A percentile compares a stretch with the other conserved stretches of the same genome.
Conservation (phyloP, 2,329 filamentous ascomycete genomes). For the Mycosphaerella sp. region DNA sequence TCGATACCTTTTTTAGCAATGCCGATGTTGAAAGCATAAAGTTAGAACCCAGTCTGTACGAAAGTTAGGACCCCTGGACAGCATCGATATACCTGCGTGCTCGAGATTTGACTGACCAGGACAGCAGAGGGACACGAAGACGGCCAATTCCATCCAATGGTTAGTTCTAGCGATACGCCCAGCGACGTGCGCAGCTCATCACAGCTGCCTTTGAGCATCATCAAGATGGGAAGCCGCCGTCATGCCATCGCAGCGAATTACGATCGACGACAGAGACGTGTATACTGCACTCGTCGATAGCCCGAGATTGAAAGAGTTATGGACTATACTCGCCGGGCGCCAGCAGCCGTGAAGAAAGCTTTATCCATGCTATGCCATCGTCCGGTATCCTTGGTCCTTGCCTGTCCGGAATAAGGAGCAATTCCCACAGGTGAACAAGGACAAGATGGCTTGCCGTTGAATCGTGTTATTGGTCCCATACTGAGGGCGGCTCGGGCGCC, state of each 20-base stretch:
- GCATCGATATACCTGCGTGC: constrained; percentile 5
- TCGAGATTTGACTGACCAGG: constrained; percentile 14
- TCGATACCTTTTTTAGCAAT: neutral
- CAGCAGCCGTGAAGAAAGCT: neutral
- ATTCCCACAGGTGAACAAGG: neutral
- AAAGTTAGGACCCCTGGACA: constrained; percentile 2
- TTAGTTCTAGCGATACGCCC: too few relatives aligned
- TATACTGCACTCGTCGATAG: too few relatives aligned
- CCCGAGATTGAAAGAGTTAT: neutral
- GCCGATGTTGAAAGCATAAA: neutral
- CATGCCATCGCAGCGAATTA: neutral
- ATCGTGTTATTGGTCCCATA: too few relatives aligned
- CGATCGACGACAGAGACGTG: neutral
- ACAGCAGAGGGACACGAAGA: constrained; percentile 5
- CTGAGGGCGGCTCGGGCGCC: neutral
- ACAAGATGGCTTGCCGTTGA: too few relatives aligned
- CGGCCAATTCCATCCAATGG: neutral
- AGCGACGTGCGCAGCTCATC: too few relatives aligned
- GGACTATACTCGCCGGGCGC: neutral
- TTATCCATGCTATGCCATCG: neutral
- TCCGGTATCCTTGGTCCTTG: neutral
- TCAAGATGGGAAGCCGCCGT: too few relatives aligned
- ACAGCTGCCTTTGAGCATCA: too few relatives aligned
- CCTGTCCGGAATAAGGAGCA: neutral
- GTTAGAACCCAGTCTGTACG: neutral